Conservation (phyloP, 495 filamentous ascomycete genomes). For the Aspergillus sparsus region DNA sequence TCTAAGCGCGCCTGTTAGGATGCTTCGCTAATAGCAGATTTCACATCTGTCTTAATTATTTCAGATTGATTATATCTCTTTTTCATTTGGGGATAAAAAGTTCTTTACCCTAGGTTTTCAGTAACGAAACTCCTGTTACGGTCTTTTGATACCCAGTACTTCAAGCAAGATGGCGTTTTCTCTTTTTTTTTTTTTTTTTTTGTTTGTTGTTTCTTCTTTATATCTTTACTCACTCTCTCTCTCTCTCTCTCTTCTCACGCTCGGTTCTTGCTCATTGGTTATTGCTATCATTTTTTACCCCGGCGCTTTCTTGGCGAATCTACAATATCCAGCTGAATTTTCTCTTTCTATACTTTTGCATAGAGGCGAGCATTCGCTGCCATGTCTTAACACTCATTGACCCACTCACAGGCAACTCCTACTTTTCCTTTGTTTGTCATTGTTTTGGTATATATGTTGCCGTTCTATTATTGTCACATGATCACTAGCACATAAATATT, state of each 20-base stretch:
- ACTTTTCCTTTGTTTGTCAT: slow-evolving; percentile 13
- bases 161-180: slow-evolving; percentile 26
- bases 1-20: slow-evolving; percentile 43
- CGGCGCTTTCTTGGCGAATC: not conserved
- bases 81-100: slow-evolving; percentile 8
- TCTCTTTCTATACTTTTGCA: not conserved
- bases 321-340: not conserved
- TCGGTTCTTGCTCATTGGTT: not conserved
- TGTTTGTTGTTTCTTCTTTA: slow-evolving; percentile 23
- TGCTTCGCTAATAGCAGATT: slow-evolving; percentile 36
- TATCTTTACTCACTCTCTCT: slow-evolving; percentile 14
- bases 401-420: not conserved
- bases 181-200: slow-evolving; percentile 2
- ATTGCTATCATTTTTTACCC: not conserved
- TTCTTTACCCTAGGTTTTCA: not conserved
- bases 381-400: not conserved
- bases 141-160: slow-evolving; percentile 27
- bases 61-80: not conserved
- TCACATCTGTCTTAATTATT: not conserved
- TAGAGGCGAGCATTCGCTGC: not conserved
- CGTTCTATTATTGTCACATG: not conserved
- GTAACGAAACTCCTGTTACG: slow-evolving; percentile 15
- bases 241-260: not conserved
- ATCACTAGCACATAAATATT: not conserved
- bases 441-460: slow-evolving; percentile 2